A percentile compares a stretch with the other conserved stretches of the same genome.
Conservation (phyloP, 371 early-diverging fungal genomes). For the Mortierella sp. region DNA sequence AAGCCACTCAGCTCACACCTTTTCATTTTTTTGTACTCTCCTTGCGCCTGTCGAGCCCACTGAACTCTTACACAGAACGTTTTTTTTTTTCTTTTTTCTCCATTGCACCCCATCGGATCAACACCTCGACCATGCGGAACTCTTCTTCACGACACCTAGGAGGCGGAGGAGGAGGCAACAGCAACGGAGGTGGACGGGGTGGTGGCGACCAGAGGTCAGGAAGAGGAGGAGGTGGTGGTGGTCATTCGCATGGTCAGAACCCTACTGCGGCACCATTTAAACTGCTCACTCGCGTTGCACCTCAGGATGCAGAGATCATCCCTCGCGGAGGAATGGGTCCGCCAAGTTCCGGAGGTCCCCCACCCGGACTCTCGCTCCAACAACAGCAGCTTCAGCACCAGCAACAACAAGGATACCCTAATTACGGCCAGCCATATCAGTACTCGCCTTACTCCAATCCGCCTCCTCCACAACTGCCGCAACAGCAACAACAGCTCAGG, state of each 20-base stretch:
- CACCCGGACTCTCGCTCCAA: conserved; percentile 13
- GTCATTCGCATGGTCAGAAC: not conserved
- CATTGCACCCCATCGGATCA: not conserved
- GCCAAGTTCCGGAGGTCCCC: not conserved
- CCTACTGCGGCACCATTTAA: conserved; percentile 29
- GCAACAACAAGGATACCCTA: conserved; percentile 22
- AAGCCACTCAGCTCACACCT: too few relatives aligned
- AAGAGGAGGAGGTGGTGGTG: conserved; percentile 1
- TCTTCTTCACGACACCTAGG: conserved; percentile 31
- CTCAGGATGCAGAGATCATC: conserved; percentile 20
- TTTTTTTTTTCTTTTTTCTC: not conserved
- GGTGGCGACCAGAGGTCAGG: not conserved
- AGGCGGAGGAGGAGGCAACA: conserved; percentile 15
- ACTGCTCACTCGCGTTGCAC: conserved; percentile 22
- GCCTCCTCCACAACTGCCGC: conserved; percentile 15
- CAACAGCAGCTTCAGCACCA: conserved; percentile 10
- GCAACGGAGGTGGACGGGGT: not conserved
- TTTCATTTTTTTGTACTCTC: not conserved
- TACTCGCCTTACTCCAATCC: not conserved
- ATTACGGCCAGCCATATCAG: conserved; percentile 16
- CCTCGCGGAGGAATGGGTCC: conserved; percentile 9
- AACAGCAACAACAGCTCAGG: conserved; percentile 25
- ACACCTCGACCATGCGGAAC: conserved; percentile 27
- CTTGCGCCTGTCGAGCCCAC: not conserved
- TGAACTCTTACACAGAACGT: not conserved